Conservation (phyloP, 2,329 filamentous ascomycete genomes). For the Trichoderma sp. region DNA sequence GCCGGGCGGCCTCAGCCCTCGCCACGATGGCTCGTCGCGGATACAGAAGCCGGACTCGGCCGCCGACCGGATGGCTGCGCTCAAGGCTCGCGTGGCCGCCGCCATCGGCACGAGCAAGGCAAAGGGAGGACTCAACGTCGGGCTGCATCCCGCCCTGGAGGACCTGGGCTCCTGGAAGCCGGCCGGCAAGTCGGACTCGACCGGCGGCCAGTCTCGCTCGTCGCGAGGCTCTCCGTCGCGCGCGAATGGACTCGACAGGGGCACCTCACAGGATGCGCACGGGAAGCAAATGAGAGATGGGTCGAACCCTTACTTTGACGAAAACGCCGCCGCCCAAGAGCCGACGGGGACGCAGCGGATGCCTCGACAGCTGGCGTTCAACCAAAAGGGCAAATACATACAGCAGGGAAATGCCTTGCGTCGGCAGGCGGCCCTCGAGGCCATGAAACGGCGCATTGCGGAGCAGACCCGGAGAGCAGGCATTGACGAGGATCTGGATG, state of each 20-base stretch:
- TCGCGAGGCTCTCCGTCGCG: conserved; percentile 1
- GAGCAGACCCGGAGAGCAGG: conserved; percentile 85
- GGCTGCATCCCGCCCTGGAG: conserved; percentile 74
- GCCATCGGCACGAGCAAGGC: conserved; percentile 64
- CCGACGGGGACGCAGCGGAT: conserved; percentile 62
- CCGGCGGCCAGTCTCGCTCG: conserved; percentile 30
- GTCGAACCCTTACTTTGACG: conserved; percentile 80
- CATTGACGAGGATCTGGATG: conserved; percentile 86
- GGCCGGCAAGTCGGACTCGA: conserved; percentile 42
- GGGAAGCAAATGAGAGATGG: conserved; percentile 23
- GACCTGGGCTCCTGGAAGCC: conserved; percentile 55
- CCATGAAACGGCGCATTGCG: conserved; percentile 92
- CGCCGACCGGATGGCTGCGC: conserved; percentile 70
- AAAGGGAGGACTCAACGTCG: conserved; percentile 72
- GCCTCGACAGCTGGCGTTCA: conserved; percentile 81
- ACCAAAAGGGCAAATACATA: conserved; percentile 96
- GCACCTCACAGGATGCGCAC: conserved; percentile 26
- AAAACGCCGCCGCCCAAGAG: conserved; percentile 63
- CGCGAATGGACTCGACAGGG: conserved; percentile 1
- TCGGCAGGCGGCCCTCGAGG: conserved; percentile 84
- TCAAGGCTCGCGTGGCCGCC: conserved; percentile 78
- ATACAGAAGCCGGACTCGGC: conserved; percentile 60
- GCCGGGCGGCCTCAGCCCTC: conserved; percentile 57
- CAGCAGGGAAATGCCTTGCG: conserved; percentile 88
- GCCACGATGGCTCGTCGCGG: conserved; percentile 56